phyloP scores from a whole-genome alignment of 441 rosid genomes.

The Adansonia madagascariensis region DNA sequence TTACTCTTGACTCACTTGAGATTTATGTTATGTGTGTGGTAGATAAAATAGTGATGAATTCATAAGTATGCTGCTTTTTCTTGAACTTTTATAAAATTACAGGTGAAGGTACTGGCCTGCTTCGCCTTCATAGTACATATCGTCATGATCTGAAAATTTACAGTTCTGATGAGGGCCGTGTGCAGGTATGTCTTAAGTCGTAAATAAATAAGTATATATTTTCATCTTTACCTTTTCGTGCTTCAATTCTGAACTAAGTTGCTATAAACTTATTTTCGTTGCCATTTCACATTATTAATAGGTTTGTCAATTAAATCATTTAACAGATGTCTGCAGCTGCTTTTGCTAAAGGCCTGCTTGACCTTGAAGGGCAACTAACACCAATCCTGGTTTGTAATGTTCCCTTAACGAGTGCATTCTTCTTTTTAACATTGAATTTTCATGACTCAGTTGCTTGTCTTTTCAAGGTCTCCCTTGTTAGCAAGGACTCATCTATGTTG shows the following conservation, averaged over 20 bases:
- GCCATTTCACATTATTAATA: slow-evolving; percentile 16
- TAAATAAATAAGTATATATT: slow-evolving; percentile 18
- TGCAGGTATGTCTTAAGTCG: slow-evolving; percentile 66
- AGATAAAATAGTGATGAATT: slow-evolving; percentile 24
- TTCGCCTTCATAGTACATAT: slow-evolving; percentile 99
- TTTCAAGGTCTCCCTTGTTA: slow-evolving; percentile 94
- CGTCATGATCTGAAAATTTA: slow-evolving; percentile 99
- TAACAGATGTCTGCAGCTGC: slow-evolving; percentile 99
- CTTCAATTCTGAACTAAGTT: slow-evolving; percentile 22
- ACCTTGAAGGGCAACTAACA: slow-evolving; percentile 98
- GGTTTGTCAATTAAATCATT: slow-evolving; percentile 13
- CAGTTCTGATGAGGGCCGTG: slow-evolving; percentile 99
- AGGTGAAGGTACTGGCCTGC: slow-evolving; percentile 99
- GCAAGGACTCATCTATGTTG: slow-evolving; percentile 99
- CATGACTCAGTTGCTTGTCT: not conserved
- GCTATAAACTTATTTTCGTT: not conserved
- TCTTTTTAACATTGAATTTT: slow-evolving; percentile 30
- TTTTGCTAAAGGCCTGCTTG: slow-evolving; percentile 99
- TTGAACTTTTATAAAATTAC: slow-evolving; percentile 33
- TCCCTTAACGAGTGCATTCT: slow-evolving; percentile 25
- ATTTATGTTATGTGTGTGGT: slow-evolving; percentile 9
- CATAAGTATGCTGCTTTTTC: not conserved
- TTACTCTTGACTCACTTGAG: slow-evolving; percentile 15
- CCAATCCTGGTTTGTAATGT: slow-evolving; percentile 83
- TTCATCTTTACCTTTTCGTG: slow-evolving; percentile 20